Conservation (phyloP, 768 basidiomycete genomes). For the Hygrocybe punicea region DNA sequence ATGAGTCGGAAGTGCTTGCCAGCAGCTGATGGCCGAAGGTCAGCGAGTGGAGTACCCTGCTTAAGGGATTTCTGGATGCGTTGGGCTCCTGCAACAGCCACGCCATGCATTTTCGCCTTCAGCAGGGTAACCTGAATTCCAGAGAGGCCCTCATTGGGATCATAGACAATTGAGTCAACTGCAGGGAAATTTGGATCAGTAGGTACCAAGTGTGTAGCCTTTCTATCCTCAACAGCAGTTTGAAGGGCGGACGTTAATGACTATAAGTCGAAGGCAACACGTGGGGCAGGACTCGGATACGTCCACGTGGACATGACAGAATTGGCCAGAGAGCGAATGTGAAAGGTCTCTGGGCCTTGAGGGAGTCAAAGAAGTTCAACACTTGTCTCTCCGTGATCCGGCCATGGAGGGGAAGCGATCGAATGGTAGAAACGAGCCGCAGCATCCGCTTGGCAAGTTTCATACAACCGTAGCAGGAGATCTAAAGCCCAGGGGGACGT, state of each 20-base stretch:
- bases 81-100: neutral
- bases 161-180: neutral
- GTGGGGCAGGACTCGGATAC: neutral
- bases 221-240: neutral
- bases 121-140: neutral
- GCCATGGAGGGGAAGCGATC: neutral
- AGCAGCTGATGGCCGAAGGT: neutral
- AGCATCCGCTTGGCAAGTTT: neutral
- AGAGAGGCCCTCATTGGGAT: neutral
- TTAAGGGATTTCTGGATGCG: neutral
- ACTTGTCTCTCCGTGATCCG: conserved; percentile 2
- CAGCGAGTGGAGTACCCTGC: neutral
- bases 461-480: neutral
- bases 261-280: neutral
- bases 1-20: neutral
- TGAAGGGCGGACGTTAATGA: neutral
- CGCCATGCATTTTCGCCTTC: neutral
- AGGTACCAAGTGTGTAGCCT: conserved; percentile 1
- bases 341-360: neutral
- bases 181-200: conserved; percentile 1
- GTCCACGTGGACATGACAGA: neutral
- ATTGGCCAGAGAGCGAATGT: neutral
- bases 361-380: neutral
- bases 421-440: neutral
- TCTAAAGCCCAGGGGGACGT: conserved; percentile 1